Evolutionary conservation across 2,329 filamentous ascomycete genomes (phyloP).

Genomic region (Ceratocystis diversiconidia): DNA sequence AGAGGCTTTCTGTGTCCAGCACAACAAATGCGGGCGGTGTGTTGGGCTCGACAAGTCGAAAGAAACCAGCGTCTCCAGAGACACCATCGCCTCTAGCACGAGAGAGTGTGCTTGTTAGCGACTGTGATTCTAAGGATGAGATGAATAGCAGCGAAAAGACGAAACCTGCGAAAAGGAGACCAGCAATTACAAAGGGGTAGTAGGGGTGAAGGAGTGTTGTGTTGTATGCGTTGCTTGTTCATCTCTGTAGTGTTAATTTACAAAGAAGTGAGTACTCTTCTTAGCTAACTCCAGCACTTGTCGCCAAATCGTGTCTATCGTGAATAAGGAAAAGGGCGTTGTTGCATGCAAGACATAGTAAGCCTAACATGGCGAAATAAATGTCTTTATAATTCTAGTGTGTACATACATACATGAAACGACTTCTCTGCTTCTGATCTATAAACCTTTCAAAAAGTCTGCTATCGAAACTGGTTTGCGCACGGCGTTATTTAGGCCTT

Average conservation of each 20-base stretch:
- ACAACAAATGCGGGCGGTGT: not conserved
- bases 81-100: conserved; percentile 14
- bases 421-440: conserved; percentile 15
- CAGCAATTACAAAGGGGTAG: not conserved
- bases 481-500: conserved; percentile 85
- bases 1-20: conserved; percentile 14
- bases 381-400: not conserved
- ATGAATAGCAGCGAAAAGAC: not conserved
- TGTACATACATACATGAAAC: not conserved
- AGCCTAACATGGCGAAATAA: not conserved
- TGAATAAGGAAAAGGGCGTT: not conserved
- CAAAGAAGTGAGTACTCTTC: not conserved
- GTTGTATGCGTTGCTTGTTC: not conserved
- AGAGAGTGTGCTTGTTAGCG: conserved; percentile 10
- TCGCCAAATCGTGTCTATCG: not conserved
- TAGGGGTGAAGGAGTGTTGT: not conserved
- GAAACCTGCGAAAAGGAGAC: conserved; percentile 7
- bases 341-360: not conserved
- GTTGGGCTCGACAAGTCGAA: not conserved
- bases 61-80: conserved; percentile 6
- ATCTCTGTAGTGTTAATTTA: conserved; percentile 2
- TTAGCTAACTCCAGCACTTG: not conserved
- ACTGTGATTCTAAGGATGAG: conserved; percentile 10
- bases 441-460: conserved; percentile 60
- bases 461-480: conserved; percentile 70